Evolutionary conservation across 305 asterid species (phyloP), one percentile per base, ranked within the genome.

Genomic region (Fraxinus xanthoxyloides): DNA sequence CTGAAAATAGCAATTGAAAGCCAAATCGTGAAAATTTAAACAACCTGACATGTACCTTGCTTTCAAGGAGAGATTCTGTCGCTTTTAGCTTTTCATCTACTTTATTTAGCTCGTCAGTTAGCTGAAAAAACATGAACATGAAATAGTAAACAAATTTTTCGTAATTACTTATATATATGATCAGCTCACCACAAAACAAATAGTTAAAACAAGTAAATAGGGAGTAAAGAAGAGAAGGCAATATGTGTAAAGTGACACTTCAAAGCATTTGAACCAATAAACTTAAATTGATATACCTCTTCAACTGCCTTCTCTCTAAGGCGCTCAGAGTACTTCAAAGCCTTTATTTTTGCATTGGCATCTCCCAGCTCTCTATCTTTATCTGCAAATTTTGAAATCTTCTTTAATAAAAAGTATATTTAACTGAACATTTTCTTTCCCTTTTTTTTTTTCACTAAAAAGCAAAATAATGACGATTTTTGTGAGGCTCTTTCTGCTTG

Each of bases 221-320:
- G 63, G 23, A 17, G 63, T 17, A 51, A 43, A 48, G 0, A 51
- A 51, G 2, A 51, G 3, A 51, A 51, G 61, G 10, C 10, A 54
- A n/a, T 54, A 54, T 54, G 67, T 0, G 35, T 28, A 13, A 65
- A 26, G 19, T 65, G 73, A 24, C 7, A 12, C 34, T 63, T 12
- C 17, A 63, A 63, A 65, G 34, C 23, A 72, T 46, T 35, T 81
- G 77, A 56, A 26, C 48, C 24, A 28, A 12, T 38, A 48, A 17
- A 35, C 34, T 26, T 76, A 74, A 35, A 17, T 31, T 65, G 70
- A 65, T 13, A 65, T 90, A 95, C 99, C 98, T 95, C 99, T 87
- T 95, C 98, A 82, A 95, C 97, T 26, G 98, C 99, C 87, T 92
- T 95, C 88, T 95, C 92, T 84, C 91, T 93, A 80, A 93, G 88